phyloP scores from a whole-genome alignment of 1,284 basidiomycete genomes.

The Phellopilus nigrolimitatus region DNA sequence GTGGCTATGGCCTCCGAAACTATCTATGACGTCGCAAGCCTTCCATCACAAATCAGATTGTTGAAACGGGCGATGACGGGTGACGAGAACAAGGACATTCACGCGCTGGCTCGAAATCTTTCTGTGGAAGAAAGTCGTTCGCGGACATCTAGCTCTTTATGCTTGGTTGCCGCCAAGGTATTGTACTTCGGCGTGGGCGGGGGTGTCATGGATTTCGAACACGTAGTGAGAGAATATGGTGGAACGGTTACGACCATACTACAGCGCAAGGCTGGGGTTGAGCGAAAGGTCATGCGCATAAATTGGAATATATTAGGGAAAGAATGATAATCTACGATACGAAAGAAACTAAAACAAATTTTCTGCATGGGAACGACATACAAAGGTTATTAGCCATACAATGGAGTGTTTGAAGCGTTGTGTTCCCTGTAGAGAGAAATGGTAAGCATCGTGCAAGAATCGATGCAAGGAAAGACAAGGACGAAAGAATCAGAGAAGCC shows the following conservation, averaged over 20 bases:
- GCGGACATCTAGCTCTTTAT: conserved; percentile 32
- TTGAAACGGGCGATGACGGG: conserved; percentile 24
- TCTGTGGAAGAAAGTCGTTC: background rate
- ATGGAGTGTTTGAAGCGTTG: too few species aligned
- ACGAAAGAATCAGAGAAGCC: conserved; percentile 60
- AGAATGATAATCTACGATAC: background rate
- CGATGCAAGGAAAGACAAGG: background rate
- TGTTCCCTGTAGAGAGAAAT: background rate
- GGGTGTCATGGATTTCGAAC: conserved; percentile 72
- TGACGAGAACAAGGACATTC: background rate
- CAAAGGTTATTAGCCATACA: too few species aligned
- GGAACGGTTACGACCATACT: conserved; percentile 41
- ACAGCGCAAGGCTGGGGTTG: conserved; percentile 63
- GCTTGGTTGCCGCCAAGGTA: conserved; percentile 83
- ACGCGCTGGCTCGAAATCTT: background rate
- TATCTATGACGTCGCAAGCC: conserved; percentile 74
- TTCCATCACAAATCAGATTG: conserved; percentile 59
- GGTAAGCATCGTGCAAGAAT: background rate
- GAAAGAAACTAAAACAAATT: background rate
- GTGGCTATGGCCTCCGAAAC: conserved; percentile 89
- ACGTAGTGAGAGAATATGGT: conserved; percentile 40
- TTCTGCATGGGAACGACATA: too few species aligned
- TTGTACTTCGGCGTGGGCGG: conserved; percentile 97
- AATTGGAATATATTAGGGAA: conserved; percentile 44
- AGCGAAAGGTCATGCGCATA: conserved; percentile 58